Evolutionary conservation across 768 basidiomycete genomes (phyloP), one percentile per base, ranked within the genome.

Genomic region (Nidula microcarpa): DNA sequence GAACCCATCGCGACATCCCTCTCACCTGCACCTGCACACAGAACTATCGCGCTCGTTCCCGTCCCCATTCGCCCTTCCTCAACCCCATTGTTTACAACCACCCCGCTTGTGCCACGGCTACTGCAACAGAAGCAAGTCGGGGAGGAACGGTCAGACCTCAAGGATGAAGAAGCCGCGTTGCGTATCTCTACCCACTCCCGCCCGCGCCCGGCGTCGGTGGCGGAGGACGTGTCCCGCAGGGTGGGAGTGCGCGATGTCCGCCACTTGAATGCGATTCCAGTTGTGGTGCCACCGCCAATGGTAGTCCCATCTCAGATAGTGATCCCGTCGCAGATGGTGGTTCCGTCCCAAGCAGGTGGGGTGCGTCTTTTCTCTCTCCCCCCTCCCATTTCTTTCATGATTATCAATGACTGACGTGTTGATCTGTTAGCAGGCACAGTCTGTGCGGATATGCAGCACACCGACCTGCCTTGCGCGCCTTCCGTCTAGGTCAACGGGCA

Each of bases 371-470:
- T 41, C 16, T 17, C 39, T 41, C 39, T 11, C 13, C 39, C 13
- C 11, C 1, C 16, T 13, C 39, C 11, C 5, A 17, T 41, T 41
- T 41, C 2, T 41, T 41, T 41, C 39, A 11, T 41, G 39, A 16
- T 11, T 5, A 16, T 4, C 39, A 17, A 41, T 17, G 39, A 11
- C 16, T 13, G 16, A 11, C 13, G 13, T 41, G 39, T 41, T 5
- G 5, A 1, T 41, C 4, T 30, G 2, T 30, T 1, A 30, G 23
- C 23, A 30, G 39, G 4, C 16, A 41, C 16, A 41, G 39, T 13
- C 39, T 41, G 35, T 33, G 30, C 53, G 57, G 14, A 49, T 16
- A 23, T 65, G 63, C 53, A 36, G 17, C 14, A 54, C 52, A 16
- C 35, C 35, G 6, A 51, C 50, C 5, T 65, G 63, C 34, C 30